phyloP scores from a whole-genome alignment of 2,329 filamentous ascomycete species.

The Microsporum canis region DNA sequence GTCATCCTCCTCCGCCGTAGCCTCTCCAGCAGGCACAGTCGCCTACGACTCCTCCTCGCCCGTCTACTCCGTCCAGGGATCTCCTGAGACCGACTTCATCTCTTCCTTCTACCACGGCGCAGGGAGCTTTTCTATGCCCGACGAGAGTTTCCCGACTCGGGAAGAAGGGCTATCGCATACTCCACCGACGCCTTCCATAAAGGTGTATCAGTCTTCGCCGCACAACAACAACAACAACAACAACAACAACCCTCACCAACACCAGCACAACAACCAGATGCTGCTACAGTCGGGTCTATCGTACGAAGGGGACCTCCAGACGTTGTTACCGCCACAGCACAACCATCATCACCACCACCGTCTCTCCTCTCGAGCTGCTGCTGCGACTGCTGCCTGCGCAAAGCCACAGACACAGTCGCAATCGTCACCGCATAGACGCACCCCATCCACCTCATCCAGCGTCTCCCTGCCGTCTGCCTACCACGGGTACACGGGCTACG shows the following conservation, averaged over 20 bases:
- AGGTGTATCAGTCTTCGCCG: constrained; percentile 20
- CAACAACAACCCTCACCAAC: constrained; percentile 9
- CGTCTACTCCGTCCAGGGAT: constrained; percentile 13
- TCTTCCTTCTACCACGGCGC: constrained; percentile 11
- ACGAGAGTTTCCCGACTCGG: constrained; percentile 11
- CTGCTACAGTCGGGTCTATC: constrained; percentile 23
- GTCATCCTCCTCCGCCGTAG: constrained; percentile 4
- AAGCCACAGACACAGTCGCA: neutral
- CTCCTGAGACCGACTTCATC: constrained; percentile 11
- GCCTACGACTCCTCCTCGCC: constrained; percentile 11
- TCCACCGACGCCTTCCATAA: constrained; percentile 17
- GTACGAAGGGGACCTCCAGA: constrained; percentile 8
- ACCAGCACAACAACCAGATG: constrained; percentile 22
- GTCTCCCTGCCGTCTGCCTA: constrained; percentile 26
- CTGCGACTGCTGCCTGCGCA: neutral
- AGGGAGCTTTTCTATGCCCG: constrained; percentile 12
- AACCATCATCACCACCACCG: constrained; percentile 6
- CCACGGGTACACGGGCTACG: constrained; percentile 36
- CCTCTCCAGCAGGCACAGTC: constrained; percentile 10
- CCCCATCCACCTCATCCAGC: constrained; percentile 35
- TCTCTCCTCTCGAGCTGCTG: neutral
- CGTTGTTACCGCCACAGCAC: constrained; percentile 14
- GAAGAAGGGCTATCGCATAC: constrained; percentile 22
- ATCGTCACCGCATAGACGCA: constrained; percentile 21
- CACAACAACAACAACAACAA: constrained; percentile 16